A percentile compares a stretch with the other conserved stretches of the same genome.
phyloP scores from a whole-genome alignment of 148 eudicot genomes.

The Dysphania ambrosioides region DNA sequence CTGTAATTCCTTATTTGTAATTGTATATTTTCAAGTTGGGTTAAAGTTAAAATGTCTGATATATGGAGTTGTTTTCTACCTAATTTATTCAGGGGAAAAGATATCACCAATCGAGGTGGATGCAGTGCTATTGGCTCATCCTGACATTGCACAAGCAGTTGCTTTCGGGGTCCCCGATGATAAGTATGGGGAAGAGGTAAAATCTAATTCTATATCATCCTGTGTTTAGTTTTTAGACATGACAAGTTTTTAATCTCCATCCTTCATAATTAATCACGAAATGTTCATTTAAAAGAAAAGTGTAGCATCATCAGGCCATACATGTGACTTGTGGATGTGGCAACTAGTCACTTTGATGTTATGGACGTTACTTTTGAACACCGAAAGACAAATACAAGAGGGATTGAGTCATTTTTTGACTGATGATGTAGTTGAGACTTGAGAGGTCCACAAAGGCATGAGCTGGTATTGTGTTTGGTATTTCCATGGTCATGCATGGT shows the following conservation, averaged over 20 bases:
- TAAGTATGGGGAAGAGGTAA: constrained; percentile 97
- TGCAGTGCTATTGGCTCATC: constrained; percentile 75
- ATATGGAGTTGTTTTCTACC: constrained; percentile 8
- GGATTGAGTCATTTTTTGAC: background rate
- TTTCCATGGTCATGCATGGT: background rate
- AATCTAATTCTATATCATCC: background rate
- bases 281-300: constrained; percentile 2
- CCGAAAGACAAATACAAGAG: background rate
- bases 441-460: background rate
- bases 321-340: background rate
- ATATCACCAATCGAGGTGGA: constrained; percentile 98
- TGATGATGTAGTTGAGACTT: constrained; percentile 5
- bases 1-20: background rate
- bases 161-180: constrained; percentile 97
- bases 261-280: background rate
- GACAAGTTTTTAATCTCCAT: background rate
- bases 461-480: background rate
- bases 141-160: constrained; percentile 86
- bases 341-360: background rate
- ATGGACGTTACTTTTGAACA: background rate
- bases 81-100: constrained; percentile 70
- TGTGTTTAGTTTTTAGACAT: constrained; percentile 1
- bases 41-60: constrained; percentile 14
- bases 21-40: constrained; percentile 4
- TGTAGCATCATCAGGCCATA: constrained; percentile 2